Evolutionary conservation across 2,329 filamentous ascomycete species (phyloP), one percentile per base, ranked within the genome.

Genomic region (Pseudopyricularia javanii): DNA sequence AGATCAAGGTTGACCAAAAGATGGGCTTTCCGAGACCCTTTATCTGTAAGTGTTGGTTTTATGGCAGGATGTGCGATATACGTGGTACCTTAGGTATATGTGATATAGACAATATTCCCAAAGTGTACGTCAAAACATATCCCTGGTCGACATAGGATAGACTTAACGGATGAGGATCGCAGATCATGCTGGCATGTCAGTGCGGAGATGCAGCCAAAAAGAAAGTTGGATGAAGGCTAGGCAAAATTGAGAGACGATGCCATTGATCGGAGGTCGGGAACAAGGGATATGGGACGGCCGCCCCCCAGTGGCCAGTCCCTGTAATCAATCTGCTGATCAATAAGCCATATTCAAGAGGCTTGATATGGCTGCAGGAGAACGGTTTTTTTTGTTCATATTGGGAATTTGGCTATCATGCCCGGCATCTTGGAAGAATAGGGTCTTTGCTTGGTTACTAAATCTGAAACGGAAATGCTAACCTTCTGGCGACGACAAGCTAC

Each of bases 381-480:
- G 37, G n/a, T 9, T 11, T 20, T 43, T 20, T 43, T 20, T 12
- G 37, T n/a, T n/a, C n/a, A n/a, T n/a, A n/a, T n/a, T n/a, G n/a
- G n/a, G n/a, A n/a, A 43, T 24, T 50, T 37, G 48, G 48, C 32
- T 37, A 37, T 35, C 48, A 50, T 50, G 32, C 32, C 20, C 20
- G 34, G 12, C 30, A 37, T 34, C 48, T 50, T 26, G 48, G 48
- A 50, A 50, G 48, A 50, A 50, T 37, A 28, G 48, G 48, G 34
- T 50, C 48, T 50, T 50, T 35, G 48, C 32, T 34, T 30, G 48
- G 48, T 50, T 50, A 22, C n/a, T 24, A 8, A 15, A 32, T 37
- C 17, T 37, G 48, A 50, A 50, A 50, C 48, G 20, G 37, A n/a
- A 43, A 22, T 43, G 37, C 37, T 43, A 22, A 22, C 37, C 14